Conservation (phyloP, 2,329 filamentous ascomycete species). For the Onygena corvina region DNA sequence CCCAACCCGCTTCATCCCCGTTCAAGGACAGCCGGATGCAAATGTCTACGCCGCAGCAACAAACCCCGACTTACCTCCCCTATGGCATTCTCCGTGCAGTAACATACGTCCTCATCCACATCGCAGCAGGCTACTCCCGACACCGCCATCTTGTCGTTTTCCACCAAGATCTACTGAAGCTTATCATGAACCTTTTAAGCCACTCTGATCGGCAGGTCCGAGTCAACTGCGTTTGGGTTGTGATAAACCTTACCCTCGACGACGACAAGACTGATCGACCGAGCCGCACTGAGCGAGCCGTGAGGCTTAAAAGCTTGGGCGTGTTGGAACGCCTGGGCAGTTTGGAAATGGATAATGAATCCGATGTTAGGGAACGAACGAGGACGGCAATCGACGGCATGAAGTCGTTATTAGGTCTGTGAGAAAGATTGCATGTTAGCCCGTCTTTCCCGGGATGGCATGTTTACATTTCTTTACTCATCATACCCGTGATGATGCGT, state of each 20-base stretch:
- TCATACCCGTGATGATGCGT: too few species aligned
- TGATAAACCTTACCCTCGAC: constrained; percentile 77
- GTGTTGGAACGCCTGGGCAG: constrained; percentile 54
- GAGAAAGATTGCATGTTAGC: too few species aligned
- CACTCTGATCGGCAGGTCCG: constrained; percentile 64
- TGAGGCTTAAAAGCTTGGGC: constrained; percentile 58
- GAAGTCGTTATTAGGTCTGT: constrained; percentile 23
- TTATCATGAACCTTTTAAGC: constrained; percentile 59
- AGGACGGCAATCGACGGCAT: constrained; percentile 69
- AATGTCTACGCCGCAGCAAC: not conserved
- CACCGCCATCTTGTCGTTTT: constrained; percentile 67
- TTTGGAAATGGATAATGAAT: constrained; percentile 56
- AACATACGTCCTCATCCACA: constrained; percentile 72
- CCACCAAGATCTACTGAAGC: constrained; percentile 62
- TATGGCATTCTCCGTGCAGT: constrained; percentile 63
- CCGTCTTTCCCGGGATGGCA: too few species aligned
- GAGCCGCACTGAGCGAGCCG: constrained; percentile 54
- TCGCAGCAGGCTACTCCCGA: constrained; percentile 66
- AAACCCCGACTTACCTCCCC: constrained; percentile 25
- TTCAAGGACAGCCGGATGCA: constrained; percentile 13
- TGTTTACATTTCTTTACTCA: too few species aligned
- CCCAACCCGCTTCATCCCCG: constrained; percentile 22
- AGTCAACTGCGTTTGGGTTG: constrained; percentile 65
- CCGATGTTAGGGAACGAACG: constrained; percentile 73
- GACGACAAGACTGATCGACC: constrained; percentile 59